These are phyloP conservation scores for Fragaria iinumae DNA, from an alignment of 306 rosid genomes.

Conservation along the genomic window DNA sequence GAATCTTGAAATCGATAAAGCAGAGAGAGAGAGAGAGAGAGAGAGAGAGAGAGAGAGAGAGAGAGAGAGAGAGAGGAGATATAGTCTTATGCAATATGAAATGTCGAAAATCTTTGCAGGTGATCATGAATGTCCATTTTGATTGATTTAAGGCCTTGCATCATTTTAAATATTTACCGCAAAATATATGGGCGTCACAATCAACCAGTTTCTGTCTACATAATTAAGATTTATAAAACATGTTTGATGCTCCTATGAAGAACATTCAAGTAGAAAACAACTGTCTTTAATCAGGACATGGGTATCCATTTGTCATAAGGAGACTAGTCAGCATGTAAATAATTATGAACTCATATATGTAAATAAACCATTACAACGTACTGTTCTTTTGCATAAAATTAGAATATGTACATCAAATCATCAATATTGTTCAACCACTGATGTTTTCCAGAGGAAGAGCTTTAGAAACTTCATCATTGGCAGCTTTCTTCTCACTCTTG, in stretches of 20 bases:
- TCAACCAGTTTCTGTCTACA: neutral
- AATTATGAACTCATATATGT: neutral
- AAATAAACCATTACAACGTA: neutral
- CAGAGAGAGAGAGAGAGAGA: neutral
- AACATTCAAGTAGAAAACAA: neutral
- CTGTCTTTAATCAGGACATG: neutral
- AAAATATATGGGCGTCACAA: neutral
- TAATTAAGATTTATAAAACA: neutral
- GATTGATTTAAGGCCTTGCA: neutral
- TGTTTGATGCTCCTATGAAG: neutral
- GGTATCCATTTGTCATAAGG: neutral
- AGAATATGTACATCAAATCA: neutral
- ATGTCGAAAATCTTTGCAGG: neutral
- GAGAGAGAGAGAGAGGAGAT: neutral
- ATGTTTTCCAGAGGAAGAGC: neutral
- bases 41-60: neutral
- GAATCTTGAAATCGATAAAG: neutral
- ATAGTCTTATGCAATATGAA: neutral
- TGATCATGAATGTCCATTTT: neutral
- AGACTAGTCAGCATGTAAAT: neutral
- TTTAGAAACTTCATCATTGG: constrained; percentile 5
- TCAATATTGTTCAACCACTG: neutral
- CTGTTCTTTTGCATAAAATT: neutral
- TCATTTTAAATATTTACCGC: neutral
- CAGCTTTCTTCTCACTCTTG: neutral